A percentile compares a stretch with the other conserved stretches of the same genome.
Conservation (phyloP, 2,329 filamentous ascomycete species). For the Sporothrix luriei region DNA sequence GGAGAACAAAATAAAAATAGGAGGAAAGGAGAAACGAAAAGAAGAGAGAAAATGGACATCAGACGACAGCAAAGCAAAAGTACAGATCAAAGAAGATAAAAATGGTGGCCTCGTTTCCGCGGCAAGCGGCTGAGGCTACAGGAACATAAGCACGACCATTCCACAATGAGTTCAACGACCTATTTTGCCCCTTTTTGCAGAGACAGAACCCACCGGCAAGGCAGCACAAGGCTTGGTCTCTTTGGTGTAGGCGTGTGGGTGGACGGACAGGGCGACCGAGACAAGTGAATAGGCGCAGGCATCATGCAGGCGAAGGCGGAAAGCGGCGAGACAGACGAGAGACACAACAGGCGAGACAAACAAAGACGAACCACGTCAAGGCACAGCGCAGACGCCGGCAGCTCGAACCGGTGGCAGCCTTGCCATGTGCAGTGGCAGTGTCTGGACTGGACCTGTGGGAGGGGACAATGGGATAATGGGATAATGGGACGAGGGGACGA, state of each 20-base stretch:
- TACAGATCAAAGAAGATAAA: background rate
- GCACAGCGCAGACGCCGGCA: background rate
- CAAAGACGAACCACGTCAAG: background rate
- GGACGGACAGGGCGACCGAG: slow-evolving; percentile 15
- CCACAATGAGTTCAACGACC: no score
- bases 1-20: background rate
- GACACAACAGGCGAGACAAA: background rate
- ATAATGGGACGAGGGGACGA: background rate
- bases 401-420: slow-evolving; percentile 13
- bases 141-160: no score
- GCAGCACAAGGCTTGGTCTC: slow-evolving; percentile 18
- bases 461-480: background rate
- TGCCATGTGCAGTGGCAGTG: slow-evolving; percentile 3
- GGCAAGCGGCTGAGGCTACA: background rate
- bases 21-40: background rate
- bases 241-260: background rate
- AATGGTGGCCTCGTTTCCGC: background rate
- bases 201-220: slow-evolving; percentile 3
- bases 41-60: background rate
- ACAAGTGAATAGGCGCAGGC: background rate
- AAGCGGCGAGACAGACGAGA: background rate
- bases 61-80: background rate
- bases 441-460: no score
- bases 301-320: background rate
- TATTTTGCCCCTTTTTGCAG: background rate